Evolutionary conservation across 2,329 filamentous ascomycete species (phyloP).

Genomic region (Hypoxylon rubiginosum): DNA sequence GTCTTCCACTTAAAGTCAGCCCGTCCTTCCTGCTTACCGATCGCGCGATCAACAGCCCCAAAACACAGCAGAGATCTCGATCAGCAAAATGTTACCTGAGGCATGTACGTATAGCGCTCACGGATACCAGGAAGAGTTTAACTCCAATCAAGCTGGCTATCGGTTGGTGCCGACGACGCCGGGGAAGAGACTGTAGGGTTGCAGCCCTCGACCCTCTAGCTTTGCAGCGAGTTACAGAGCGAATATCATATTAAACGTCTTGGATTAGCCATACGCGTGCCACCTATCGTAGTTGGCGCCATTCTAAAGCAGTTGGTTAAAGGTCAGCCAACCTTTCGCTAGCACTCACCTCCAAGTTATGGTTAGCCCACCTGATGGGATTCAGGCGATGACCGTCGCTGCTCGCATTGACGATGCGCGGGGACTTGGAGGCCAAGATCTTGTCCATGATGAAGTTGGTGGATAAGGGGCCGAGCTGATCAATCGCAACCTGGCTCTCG

Average conservation of each 20-base stretch:
- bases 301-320: slow-evolving; percentile 20
- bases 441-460: slow-evolving; percentile 56
- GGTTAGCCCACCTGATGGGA: slow-evolving; percentile 59
- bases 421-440: slow-evolving; percentile 44
- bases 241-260: slow-evolving; percentile 54
- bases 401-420: slow-evolving; percentile 59
- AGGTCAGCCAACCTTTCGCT: background rate
- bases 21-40: background rate
- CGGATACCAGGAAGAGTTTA: background rate
- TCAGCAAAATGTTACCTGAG: background rate
- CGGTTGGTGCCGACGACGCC: slow-evolving; percentile 41
- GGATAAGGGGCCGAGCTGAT: slow-evolving; percentile 57
- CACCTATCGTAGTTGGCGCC: slow-evolving; percentile 49
- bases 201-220: slow-evolving; percentile 23
- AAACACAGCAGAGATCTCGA: background rate
- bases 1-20: slow-evolving; percentile 4
- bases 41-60: background rate
- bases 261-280: slow-evolving; percentile 55
- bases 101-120: background rate
- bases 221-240: slow-evolving; percentile 36
- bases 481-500: slow-evolving; percentile 56
- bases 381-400: slow-evolving; percentile 60
- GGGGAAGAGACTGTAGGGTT: slow-evolving; percentile 53
- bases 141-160: background rate
- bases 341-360: slow-evolving; percentile 54